These are phyloP conservation scores for Ustilaginoidea virens DNA, from an alignment of 2,329 filamentous ascomycete genomes.

Conservation along the genomic window DNA sequence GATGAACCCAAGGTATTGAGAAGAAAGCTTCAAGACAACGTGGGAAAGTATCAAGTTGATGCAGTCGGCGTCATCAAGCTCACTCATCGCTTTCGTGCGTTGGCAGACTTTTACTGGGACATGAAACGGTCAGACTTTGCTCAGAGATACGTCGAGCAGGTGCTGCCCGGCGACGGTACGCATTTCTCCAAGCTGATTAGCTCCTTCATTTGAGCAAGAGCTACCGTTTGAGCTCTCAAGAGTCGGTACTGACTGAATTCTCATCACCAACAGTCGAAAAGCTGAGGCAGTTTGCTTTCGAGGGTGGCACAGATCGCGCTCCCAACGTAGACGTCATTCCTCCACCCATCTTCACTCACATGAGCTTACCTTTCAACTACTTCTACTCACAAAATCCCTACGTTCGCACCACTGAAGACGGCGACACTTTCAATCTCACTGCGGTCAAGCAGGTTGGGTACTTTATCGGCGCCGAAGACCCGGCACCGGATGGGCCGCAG, in stretches of 20 bases:
- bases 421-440: constrained; percentile 41
- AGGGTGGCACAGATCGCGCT: constrained; percentile 42
- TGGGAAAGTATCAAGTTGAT: constrained; percentile 48
- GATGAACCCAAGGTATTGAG: constrained; percentile 41
- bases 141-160: constrained; percentile 51
- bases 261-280: constrained; percentile 24
- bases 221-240: no score
- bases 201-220: no score
- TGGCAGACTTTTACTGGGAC: constrained; percentile 79
- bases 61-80: constrained; percentile 58
- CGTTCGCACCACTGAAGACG: constrained; percentile 45
- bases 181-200: no score
- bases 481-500: constrained; percentile 45
- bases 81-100: constrained; percentile 75
- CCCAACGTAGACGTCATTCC: constrained; percentile 58
- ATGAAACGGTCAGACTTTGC: constrained; percentile 55
- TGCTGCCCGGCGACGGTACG: constrained; percentile 57
- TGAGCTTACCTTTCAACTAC: constrained; percentile 60
- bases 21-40: constrained; percentile 55
- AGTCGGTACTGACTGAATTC: no score
- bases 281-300: constrained; percentile 48
- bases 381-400: constrained; percentile 78
- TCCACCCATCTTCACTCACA: constrained; percentile 63
- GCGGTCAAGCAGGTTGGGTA: constrained; percentile 43
- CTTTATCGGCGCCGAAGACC: constrained; percentile 45